Percentiles rank a stretch among this genome's conserved stretches.
phyloP scores from a whole-genome alignment of 1,139 yeast species.

The Geotrichum aggregatum region DNA sequence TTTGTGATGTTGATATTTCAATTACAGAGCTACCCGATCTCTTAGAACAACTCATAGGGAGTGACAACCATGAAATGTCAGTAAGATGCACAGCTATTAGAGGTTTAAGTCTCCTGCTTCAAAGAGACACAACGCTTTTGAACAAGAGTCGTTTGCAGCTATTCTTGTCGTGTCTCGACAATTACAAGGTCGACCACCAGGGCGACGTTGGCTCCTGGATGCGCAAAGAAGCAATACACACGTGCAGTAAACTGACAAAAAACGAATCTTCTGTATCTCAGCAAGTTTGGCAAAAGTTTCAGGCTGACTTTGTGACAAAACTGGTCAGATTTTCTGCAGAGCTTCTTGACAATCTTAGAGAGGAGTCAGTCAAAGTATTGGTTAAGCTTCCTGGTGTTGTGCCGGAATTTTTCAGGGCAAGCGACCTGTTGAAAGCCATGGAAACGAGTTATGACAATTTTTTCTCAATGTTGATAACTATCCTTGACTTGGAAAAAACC shows the following conservation, averaged over 20 bases:
- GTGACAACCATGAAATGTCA: not conserved
- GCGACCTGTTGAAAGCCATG: slow-evolving; percentile 18
- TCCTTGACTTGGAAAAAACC: slow-evolving; percentile 24
- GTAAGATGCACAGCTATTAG: slow-evolving; percentile 9
- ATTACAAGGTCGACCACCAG: slow-evolving; percentile 39
- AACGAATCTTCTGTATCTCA: not conserved
- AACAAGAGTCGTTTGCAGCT: slow-evolving; percentile 10
- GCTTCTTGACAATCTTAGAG: slow-evolving; percentile 44
- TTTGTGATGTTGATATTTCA: slow-evolving; percentile 3
- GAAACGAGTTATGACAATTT: slow-evolving; percentile 20
- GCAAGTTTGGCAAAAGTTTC: slow-evolving; percentile 17
- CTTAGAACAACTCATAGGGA: not conserved
- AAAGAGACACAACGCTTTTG: not conserved
- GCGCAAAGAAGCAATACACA: slow-evolving; percentile 48
- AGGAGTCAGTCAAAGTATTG: slow-evolving; percentile 27
- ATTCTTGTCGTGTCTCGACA: slow-evolving; percentile 31
- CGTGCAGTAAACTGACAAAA: slow-evolving; percentile 13
- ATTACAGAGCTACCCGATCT: not conserved
- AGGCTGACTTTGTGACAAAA: slow-evolving; percentile 32
- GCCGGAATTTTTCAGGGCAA: not conserved
- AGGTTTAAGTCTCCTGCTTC: slow-evolving; percentile 4
- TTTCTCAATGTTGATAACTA: slow-evolving; percentile 21
- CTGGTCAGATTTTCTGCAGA: slow-evolving; percentile 58
- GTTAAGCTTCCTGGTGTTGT: not conserved
- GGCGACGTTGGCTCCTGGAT: slow-evolving; percentile 63